These are phyloP conservation scores for Termitomyces sp. DNA, from an alignment of 768 basidiomycete species.

Conservation along the genomic window DNA sequence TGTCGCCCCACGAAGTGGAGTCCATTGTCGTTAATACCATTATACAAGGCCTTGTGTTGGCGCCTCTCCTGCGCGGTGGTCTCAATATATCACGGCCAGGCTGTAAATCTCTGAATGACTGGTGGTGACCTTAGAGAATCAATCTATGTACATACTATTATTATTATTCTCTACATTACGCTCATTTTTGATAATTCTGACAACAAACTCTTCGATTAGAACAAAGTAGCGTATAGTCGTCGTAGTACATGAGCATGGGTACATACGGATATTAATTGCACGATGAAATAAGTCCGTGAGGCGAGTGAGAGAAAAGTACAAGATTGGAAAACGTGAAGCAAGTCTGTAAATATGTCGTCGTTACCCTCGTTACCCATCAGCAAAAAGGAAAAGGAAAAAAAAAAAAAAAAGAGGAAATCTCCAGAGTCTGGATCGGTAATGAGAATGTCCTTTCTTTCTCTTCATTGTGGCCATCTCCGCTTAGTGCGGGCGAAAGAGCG, in stretches of 20 bases:
- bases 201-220: conserved; percentile 13
- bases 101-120: conserved; percentile 65
- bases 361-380: neutral
- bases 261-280: conserved; percentile 17
- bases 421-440: conserved; percentile 6
- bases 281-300: conserved; percentile 11
- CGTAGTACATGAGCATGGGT: conserved; percentile 15
- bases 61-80: conserved; percentile 83
- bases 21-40: conserved; percentile 87
- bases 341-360: conserved; percentile 11
- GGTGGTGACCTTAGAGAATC: conserved; percentile 62
- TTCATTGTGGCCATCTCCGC: conserved; percentile 12
- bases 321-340: conserved; percentile 2
- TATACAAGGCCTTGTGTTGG: conserved; percentile 77
- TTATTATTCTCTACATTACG: conserved; percentile 1
- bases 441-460: conserved; percentile 8
- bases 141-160: conserved; percentile 3
- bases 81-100: conserved; percentile 74
- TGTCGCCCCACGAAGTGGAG: conserved; percentile 85
- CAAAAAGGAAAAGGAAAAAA: neutral
- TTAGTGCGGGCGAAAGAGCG: conserved; percentile 16
- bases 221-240: conserved; percentile 14
- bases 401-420: neutral
- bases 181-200: neutral
- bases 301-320: conserved; percentile 1